Percentiles rank a stretch among this genome's conserved stretches.
Conservation (phyloP, 2,329 filamentous ascomycete genomes). For the Immersiporthe knoxdaviesiana region DNA sequence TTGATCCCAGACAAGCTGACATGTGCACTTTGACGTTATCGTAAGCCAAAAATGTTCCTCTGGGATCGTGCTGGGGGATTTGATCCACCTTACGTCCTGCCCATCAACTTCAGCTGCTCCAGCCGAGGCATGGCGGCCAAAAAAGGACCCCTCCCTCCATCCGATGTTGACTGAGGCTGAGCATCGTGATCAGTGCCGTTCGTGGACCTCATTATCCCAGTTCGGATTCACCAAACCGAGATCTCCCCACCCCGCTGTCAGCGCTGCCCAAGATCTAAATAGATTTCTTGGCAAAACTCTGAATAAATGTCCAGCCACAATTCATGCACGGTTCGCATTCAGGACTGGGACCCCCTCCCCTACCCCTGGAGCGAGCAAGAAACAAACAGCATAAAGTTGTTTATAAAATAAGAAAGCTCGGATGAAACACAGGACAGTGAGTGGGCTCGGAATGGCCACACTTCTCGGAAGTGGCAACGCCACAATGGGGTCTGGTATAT, state of each 20-base stretch:
- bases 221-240: neutral
- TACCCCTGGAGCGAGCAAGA: neutral
- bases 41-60: too few species aligned
- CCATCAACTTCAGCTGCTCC: neutral
- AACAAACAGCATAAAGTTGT: neutral
- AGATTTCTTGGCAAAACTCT: neutral
- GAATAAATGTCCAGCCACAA: neutral
- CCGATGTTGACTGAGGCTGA: constrained; percentile 1
- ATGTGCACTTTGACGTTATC: too few species aligned
- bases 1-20: too few species aligned
- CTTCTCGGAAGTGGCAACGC: neutral
- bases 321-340: constrained; percentile 12
- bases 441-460: neutral
- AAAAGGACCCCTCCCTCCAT: neutral
- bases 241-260: constrained; percentile 1
- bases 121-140: neutral
- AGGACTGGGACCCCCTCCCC: neutral
- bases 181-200: neutral
- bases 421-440: neutral
- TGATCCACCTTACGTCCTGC: too few species aligned
- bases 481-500: neutral
- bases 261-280: neutral
- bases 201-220: neutral
- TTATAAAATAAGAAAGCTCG: neutral
- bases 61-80: too few species aligned